Evolutionary conservation across 345 rosid genomes (phyloP).

Genomic region (Lagerstroemia speciosa): DNA sequence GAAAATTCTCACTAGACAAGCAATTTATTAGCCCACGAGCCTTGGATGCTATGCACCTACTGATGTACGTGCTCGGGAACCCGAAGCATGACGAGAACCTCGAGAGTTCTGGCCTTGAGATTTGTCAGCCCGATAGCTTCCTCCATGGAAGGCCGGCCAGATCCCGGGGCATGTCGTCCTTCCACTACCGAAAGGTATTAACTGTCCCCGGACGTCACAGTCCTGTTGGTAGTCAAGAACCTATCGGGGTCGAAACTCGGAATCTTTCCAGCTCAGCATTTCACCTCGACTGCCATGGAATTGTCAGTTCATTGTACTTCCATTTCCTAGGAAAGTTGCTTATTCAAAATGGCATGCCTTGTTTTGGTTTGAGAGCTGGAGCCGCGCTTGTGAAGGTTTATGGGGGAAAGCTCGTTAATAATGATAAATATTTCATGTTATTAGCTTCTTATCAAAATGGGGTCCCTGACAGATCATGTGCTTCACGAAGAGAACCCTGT

Average conservation of each 20-base stretch:
- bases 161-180: conserved; percentile 36
- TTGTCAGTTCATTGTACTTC: background rate
- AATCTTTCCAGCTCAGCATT: too few species aligned
- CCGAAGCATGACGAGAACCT: conserved; percentile 12
- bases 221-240: conserved; percentile 23
- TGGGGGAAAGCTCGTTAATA: too few species aligned
- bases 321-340: background rate
- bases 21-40: too few species aligned
- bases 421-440: too few species aligned
- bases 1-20: too few species aligned
- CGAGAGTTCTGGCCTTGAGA: conserved; percentile 22
- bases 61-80: conserved; percentile 8
- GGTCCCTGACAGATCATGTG: too few species aligned
- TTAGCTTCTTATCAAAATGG: too few species aligned
- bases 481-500: background rate
- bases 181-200: conserved; percentile 28
- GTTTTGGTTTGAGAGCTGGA: too few species aligned
- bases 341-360: too few species aligned
- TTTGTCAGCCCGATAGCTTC: conserved; percentile 19
- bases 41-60: background rate
- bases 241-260: conserved; percentile 33
- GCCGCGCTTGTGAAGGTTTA: too few species aligned
- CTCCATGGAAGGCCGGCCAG: conserved; percentile 22
- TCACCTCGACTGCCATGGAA: too few species aligned
- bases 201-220: conserved; percentile 22